These are phyloP conservation scores for Decorospora gaudefroyi DNA, from an alignment of 2,329 filamentous ascomycete genomes.

Conservation along the genomic window DNA sequence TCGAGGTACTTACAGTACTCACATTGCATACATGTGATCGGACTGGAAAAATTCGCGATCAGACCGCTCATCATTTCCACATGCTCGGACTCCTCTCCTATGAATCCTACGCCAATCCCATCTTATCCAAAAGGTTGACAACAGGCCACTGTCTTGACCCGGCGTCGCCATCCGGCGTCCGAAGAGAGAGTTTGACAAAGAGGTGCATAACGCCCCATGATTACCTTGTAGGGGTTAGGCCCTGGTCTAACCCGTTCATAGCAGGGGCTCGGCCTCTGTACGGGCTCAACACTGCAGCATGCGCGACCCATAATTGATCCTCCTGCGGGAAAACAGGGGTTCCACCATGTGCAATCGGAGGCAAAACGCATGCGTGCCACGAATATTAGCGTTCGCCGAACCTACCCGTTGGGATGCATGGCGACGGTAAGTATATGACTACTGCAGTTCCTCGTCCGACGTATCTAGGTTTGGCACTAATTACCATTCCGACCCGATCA, in stretches of 20 bases:
- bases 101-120: neutral
- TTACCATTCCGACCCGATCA: neutral
- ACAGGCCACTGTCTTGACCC: conserved; percentile 5
- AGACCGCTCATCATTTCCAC: neutral
- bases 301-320: conserved; percentile 23
- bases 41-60: neutral
- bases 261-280: conserved; percentile 17
- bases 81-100: neutral
- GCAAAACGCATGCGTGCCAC: conserved; percentile 15
- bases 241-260: conserved; percentile 11
- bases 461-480: conserved; percentile 4
- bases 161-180: conserved; percentile 9
- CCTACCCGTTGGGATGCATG: conserved; percentile 9
- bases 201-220: conserved; percentile 9
- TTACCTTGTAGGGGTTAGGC: conserved; percentile 7
- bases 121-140: neutral
- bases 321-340: conserved; percentile 22
- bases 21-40: neutral
- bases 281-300: conserved; percentile 16
- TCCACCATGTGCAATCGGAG: conserved; percentile 13
- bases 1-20: conserved; percentile 4
- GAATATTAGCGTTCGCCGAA: conserved; percentile 8
- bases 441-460: conserved; percentile 5
- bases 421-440: conserved; percentile 8
- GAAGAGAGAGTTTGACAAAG: conserved; percentile 7